Conservation (phyloP, 1,284 basidiomycete species). For the Veloboletus limbatus region DNA sequence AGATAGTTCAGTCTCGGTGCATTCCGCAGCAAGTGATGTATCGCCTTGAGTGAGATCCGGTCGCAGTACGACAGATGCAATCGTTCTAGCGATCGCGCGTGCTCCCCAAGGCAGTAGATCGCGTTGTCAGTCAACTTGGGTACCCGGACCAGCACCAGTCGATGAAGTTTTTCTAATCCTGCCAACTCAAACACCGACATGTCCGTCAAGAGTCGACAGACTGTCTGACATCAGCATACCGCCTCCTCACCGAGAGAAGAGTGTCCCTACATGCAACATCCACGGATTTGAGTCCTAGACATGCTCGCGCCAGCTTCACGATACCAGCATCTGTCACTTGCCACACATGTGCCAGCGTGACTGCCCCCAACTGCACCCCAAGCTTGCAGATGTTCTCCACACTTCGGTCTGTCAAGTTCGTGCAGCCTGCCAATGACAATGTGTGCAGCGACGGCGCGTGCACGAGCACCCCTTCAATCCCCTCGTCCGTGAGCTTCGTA, state of each 20-base stretch:
- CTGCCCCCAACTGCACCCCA: constrained; percentile 75
- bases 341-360: constrained; percentile 79
- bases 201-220: constrained; percentile 82
- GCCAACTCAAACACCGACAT: constrained; percentile 82
- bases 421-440: constrained; percentile 80
- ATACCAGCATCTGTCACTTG: constrained; percentile 81
- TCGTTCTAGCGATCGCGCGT: constrained; percentile 70
- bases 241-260: constrained; percentile 4
- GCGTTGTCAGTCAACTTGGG: constrained; percentile 65
- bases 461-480: constrained; percentile 73
- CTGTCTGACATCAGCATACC: constrained; percentile 38
- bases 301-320: constrained; percentile 68
- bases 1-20: constrained; percentile 71
- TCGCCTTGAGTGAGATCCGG: constrained; percentile 73
- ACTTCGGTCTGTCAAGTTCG: constrained; percentile 72
- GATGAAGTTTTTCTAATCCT: constrained; percentile 66
- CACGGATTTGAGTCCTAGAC: constrained; percentile 75
- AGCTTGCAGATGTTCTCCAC: constrained; percentile 71
- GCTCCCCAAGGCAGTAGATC: constrained; percentile 63
- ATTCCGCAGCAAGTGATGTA: constrained; percentile 71
- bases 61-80: constrained; percentile 90
- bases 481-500: constrained; percentile 69
- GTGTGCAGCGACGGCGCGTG: constrained; percentile 81
- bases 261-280: constrained; percentile 77
- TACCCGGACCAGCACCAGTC: constrained; percentile 79